Evolutionary conservation across 352 stramenopile species (phyloP).

Genomic region (Peronospora belbahrii): DNA sequence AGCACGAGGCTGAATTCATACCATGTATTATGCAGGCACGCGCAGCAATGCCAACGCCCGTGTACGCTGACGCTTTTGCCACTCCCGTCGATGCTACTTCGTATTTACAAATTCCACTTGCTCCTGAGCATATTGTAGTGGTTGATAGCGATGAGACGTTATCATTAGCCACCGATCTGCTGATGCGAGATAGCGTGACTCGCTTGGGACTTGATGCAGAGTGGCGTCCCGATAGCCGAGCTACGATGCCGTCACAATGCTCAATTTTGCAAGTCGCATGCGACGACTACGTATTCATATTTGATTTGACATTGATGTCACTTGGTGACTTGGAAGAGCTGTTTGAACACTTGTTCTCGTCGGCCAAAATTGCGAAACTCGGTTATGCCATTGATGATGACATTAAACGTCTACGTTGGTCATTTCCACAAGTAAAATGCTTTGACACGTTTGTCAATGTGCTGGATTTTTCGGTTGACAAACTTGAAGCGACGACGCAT

Average conservation of each 20-base stretch:
- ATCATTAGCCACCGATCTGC: constrained; percentile 35
- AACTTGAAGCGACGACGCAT: constrained; percentile 18
- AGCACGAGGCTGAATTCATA: constrained; percentile 64
- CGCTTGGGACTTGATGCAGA: constrained; percentile 59
- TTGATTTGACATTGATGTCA: constrained; percentile 45
- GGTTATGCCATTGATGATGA: constrained; percentile 59
- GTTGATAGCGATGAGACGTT: constrained; percentile 54
- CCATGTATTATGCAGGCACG: constrained; percentile 38
- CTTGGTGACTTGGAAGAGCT: constrained; percentile 63
- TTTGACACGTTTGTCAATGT: constrained; percentile 64
- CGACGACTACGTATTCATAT: constrained; percentile 57
- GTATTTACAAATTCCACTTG: constrained; percentile 48
- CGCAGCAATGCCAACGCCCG: constrained; percentile 20
- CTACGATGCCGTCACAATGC: constrained; percentile 45
- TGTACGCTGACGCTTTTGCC: constrained; percentile 23
- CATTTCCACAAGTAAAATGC: constrained; percentile 54
- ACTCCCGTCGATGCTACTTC: constrained; percentile 19
- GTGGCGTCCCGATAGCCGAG: constrained; percentile 49
- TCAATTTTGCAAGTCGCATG: constrained; percentile 65
- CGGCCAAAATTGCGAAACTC: constrained; percentile 42
- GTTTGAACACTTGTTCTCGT: constrained; percentile 53
- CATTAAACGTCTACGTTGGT: constrained; percentile 59
- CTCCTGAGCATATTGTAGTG: constrained; percentile 35
- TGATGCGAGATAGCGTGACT: constrained; percentile 33
- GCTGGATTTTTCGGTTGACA: constrained; percentile 51